Evolutionary conservation across 2,329 filamentous ascomycete species (phyloP).

Genomic region (Fusarium phyllophilum): DNA sequence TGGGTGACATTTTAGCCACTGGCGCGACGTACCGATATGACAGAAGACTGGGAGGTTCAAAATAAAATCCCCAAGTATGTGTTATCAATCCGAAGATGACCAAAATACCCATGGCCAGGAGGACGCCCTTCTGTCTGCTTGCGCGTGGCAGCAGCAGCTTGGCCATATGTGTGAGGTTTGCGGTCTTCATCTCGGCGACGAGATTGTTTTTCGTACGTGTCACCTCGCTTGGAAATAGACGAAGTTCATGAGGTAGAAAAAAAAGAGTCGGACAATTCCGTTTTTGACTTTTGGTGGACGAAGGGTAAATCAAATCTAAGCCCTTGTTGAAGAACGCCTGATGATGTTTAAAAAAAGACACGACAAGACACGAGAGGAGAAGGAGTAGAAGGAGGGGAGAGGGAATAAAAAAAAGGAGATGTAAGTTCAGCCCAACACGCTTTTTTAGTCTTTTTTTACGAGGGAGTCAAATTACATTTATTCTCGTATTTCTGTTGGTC

Average conservation of each 20-base stretch:
- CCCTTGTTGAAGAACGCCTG: background rate
- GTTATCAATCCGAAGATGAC: background rate
- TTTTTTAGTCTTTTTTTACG: background rate
- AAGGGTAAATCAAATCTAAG: background rate
- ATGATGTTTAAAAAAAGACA: background rate
- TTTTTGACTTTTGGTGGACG: background rate
- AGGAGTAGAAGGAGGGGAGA: background rate
- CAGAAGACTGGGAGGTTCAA: background rate
- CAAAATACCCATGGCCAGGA: conserved; percentile 8
- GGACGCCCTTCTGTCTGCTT: conserved; percentile 7
- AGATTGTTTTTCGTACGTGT: background rate
- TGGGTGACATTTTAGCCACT: background rate
- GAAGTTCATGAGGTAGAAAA: background rate
- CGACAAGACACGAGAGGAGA: background rate
- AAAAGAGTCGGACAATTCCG: background rate
- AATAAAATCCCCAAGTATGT: conserved; percentile 16
- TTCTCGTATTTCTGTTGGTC: conserved; percentile 3
- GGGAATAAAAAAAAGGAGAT: background rate
- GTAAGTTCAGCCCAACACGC: background rate
- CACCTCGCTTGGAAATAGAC: background rate
- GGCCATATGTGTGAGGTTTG: background rate
- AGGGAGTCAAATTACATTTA: background rate
- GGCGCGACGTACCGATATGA: background rate
- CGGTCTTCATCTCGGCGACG: background rate
- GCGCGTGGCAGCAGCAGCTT: conserved; percentile 1